Base-by-base conservation (phyloP, 1,139 yeast genomes). In the Saccharomycopsis hybrid region DNA sequence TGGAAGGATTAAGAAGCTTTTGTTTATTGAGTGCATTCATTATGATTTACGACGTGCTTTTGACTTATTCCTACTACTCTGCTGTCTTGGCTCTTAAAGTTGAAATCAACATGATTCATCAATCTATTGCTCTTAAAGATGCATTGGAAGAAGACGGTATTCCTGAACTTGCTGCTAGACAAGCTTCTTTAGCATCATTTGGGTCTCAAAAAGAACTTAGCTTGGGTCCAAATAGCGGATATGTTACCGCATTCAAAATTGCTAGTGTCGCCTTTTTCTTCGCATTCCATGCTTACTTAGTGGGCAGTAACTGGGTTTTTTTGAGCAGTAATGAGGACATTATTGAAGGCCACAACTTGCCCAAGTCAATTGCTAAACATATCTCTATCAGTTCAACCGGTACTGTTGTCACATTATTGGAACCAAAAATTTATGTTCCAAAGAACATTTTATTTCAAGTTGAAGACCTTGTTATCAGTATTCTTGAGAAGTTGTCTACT, bases 131-230 rank as follows among this genome's bases (percentile, higher is more conserved):
- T 53, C 77, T 90, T 63, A 82, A 85, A 62, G 82, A 79, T 58
- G 92, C 89, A 27, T 73, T 92, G 58, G 96, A 90, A 68, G 98
- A 92, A 65, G 98, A 94, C 60, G 98, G 98, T 25, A 78, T 92
- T 41, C 77, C 88, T 44, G 80, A 80, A 50, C 70, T 74, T 53
- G 86, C 86, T 44, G 97, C 92, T 43, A 80, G 78, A 56, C 75
- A 78, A 51, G 83, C 86, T 40, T 82, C 51, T 29, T 36, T 48
- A 28, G 38, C 40, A 30, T 36, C 48, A 36, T 25, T 25, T 39
- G 41, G 62, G 65, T 46, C 68, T 73, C 42, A 62, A 71, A 27
- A 51, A 52, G 41, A 58, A 60, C 28, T 36, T 25, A 36, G n/a
- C 5, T 29, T 29, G 24, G 37, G 30, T 28, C 44, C 48, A 33